Base-by-base conservation (phyloP, 2,329 filamentous ascomycete species). In the Aspergillus sp. region DNA sequence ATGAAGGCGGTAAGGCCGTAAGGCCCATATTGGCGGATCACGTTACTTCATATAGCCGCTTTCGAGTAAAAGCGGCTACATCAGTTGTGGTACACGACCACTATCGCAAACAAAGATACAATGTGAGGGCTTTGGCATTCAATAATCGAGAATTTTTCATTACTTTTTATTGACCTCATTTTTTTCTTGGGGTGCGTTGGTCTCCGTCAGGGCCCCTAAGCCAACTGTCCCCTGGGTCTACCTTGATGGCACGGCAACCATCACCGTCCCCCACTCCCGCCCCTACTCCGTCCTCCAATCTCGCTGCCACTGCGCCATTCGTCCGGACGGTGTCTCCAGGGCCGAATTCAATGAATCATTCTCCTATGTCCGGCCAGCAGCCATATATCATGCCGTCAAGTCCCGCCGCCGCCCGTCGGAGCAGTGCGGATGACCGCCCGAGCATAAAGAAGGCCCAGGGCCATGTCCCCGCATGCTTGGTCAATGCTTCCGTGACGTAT, bases 401-500 rank as follows among this genome's bases (percentile, higher is more conserved):
- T 53, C 88, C 90, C 12, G 75, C 83, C 50, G 88, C 86, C 66
- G 79, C 77, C 58, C 77, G 80, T 49, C 69, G 72, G 50, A 74
- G 77, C 17, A 77, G 77, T 50, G 76, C 77, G 48, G 89, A 94
- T 54, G 94, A 95, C 69, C 84, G 86, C 44, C 91, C 91, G 32
- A 87, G 85, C 65, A 87, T 95, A 52, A 91, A 81, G 33, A 83
- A 85, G 60, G 88, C 86, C 10, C 75, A 86, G 43, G 86, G 86
- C 42, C 84, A 88, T 70, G 82, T 90, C 56, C 93, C 93, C 33
- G 90, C 93, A 32, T 97, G 91, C 64, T 78, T 98, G 44, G 91
- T 98, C 57, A 98, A 98, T 75, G 93, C 93, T 45, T 97, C 93
- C 1, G 91, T 97, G 51, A 98, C 93, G n/a, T 96, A 95, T 68